Base-by-base conservation (phyloP, 1,139 yeast species). In the Taphrina deformans region DNA sequence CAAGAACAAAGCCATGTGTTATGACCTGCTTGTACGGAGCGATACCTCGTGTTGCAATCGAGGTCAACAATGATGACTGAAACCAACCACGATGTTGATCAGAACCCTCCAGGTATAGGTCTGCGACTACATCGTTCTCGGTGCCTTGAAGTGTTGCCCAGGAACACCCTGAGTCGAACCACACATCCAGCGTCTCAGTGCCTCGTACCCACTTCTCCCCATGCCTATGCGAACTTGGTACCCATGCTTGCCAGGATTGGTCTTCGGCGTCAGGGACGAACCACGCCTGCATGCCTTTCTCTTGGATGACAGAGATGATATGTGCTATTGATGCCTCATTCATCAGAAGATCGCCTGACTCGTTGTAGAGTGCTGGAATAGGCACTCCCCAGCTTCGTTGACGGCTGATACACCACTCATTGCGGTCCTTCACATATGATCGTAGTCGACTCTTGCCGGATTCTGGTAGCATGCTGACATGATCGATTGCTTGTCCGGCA, bases 71-170 rank as follows among this genome's bases (percentile, higher is more conserved):
- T 0, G 97, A 90, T 29, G 97, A 89, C 77, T 93, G 99, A 75
- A 93, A 93, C 99, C 99, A 93, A 0, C 99, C 99, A 68, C 99
- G 83, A 73, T 95, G 99, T 75, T 93, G 99, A 74, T 93, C 99
- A 40, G 93, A 85, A 0, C 99, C 99, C 78, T 93, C 99, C 23
- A 92, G 76, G 73, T 90, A 92, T 16, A 89, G 82, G 73, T 92
- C 96, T 0, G 96, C 89, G 6, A 87, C 74, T 7, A 63, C 67
- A 7, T 45, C 33, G 4, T 65, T 35, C 26, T 69, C 66, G 10
- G 79, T 74, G 40, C 76, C 79, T 12, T 24, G 56, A 35, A 90
- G 78, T 52, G 85, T 83, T 5, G 86, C 83, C 99, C 99, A 93
- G 40, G 96, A 87, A 0, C 96, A 85, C 0, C 99, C 99, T 46